phyloP scores from a whole-genome alignment of 192 early-diverging fungal species.

The Rhizophagus sp. region DNA sequence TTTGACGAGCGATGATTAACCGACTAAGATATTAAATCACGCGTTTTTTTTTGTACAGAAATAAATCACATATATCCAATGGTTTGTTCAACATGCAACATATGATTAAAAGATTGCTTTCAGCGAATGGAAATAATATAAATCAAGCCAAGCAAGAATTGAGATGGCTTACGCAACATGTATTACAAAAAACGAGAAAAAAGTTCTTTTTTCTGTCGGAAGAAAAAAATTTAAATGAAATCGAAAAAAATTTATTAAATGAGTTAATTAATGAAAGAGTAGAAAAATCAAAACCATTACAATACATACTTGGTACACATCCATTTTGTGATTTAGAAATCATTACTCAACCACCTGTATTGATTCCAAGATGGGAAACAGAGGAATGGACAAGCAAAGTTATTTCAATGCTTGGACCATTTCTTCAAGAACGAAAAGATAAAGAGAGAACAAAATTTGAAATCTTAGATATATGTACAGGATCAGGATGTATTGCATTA shows the following conservation, averaged over 20 bases:
- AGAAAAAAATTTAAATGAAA: constrained; percentile 13
- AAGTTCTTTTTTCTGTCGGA: background rate
- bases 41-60: too few relatives aligned
- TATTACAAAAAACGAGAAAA: constrained; percentile 22
- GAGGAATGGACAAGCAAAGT: constrained; percentile 86
- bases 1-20: too few relatives aligned
- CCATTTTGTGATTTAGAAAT: constrained; percentile 83
- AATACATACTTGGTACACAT: constrained; percentile 86
- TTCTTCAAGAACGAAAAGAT: background rate
- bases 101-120: constrained; percentile 3
- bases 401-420: constrained; percentile 45
- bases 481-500: constrained; percentile 82
- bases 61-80: too few relatives aligned
- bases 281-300: constrained; percentile 76
- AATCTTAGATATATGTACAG: constrained; percentile 87
- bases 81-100: background rate
- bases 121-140: constrained; percentile 18
- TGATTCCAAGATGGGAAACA: constrained; percentile 95
- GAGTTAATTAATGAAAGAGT: constrained; percentile 56
- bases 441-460: constrained; percentile 42
- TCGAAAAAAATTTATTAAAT: constrained; percentile 39
- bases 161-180: constrained; percentile 43
- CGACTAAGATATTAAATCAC: too few relatives aligned
- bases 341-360: constrained; percentile 64
- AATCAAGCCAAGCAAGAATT: constrained; percentile 44